These are phyloP conservation scores for Malassezia slooffiae DNA, from an alignment of 1,284 basidiomycete genomes.

Conservation along the genomic window DNA sequence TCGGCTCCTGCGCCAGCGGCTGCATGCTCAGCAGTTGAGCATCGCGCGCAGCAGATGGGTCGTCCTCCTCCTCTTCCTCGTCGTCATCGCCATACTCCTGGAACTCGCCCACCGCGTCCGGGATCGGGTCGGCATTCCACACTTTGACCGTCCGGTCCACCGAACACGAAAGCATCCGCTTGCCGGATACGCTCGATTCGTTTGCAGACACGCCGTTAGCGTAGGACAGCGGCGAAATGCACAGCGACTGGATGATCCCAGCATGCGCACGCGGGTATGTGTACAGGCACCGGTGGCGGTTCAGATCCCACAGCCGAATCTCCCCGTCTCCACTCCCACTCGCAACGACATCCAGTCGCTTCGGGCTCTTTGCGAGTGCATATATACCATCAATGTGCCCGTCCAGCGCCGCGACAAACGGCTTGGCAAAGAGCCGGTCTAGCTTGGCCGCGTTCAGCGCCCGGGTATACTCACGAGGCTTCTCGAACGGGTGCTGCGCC, in stretches of 20 bases:
- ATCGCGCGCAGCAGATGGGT: conserved; percentile 25
- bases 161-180: conserved; percentile 75
- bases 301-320: conserved; percentile 77
- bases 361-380: conserved; percentile 66
- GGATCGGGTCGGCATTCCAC: conserved; percentile 56
- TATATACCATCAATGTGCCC: conserved; percentile 96
- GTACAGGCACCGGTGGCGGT: conserved; percentile 58
- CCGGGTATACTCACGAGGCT: conserved; percentile 81
- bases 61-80: conserved; percentile 41
- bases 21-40: conserved; percentile 31
- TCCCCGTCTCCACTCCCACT: conserved; percentile 86
- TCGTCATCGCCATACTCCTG: conserved; percentile 25
- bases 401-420: conserved; percentile 78
- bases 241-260: conserved; percentile 68
- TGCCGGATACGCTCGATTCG: conserved; percentile 34
- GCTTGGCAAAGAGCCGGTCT: conserved; percentile 92
- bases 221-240: conserved; percentile 58
- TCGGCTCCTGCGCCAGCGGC: conserved; percentile 21
- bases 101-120: conserved; percentile 45
- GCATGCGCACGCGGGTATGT: conserved; percentile 73
- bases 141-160: conserved; percentile 83
- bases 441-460: conserved; percentile 92
- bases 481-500: conserved; percentile 81
- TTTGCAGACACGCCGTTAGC: conserved; percentile 20
- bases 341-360: conserved; percentile 67